These are phyloP conservation scores for Alternaria ethzedia DNA, from an alignment of 2,329 filamentous ascomycete genomes.

Conservation along the genomic window DNA sequence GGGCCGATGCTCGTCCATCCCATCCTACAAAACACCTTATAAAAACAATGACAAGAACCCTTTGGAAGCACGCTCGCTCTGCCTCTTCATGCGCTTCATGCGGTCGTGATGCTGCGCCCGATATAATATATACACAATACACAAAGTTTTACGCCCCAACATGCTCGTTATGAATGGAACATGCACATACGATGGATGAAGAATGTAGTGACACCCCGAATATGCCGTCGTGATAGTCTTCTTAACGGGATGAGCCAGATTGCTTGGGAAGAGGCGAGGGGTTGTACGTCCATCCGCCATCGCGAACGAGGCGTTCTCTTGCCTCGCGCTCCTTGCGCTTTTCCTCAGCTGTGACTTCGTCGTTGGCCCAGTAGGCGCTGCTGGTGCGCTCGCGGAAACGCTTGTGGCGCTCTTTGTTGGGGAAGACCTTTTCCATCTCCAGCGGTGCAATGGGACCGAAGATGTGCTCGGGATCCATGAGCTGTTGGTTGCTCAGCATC, in stretches of 20 bases:
- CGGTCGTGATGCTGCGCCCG: background rate
- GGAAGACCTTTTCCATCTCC: slow-evolving; percentile 95
- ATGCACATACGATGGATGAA: background rate
- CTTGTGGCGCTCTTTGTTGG: slow-evolving; percentile 76
- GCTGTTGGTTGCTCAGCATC: slow-evolving; percentile 81
- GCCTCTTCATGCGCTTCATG: background rate
- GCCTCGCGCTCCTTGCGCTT: slow-evolving; percentile 80
- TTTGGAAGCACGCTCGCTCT: background rate
- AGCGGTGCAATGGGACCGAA: slow-evolving; percentile 89
- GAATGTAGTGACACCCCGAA: background rate
- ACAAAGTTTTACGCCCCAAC: background rate
- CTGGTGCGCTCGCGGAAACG: slow-evolving; percentile 91
- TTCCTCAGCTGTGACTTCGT: slow-evolving; percentile 86
- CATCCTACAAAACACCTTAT: background rate
- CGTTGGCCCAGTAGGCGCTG: slow-evolving; percentile 91
- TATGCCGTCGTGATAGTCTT: background rate
- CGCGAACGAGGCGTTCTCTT: slow-evolving; percentile 77
- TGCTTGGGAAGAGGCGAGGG: slow-evolving; percentile 38
- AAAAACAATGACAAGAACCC: background rate
- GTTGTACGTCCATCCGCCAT: slow-evolving; percentile 75
- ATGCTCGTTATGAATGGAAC: background rate
- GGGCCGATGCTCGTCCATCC: background rate
- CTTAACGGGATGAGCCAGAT: slow-evolving; percentile 20
- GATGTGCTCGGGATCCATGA: slow-evolving; percentile 80
- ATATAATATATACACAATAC: background rate